Evolutionary conservation across 257 asterid species (phyloP).

Genomic region (Avicennia marina): DNA sequence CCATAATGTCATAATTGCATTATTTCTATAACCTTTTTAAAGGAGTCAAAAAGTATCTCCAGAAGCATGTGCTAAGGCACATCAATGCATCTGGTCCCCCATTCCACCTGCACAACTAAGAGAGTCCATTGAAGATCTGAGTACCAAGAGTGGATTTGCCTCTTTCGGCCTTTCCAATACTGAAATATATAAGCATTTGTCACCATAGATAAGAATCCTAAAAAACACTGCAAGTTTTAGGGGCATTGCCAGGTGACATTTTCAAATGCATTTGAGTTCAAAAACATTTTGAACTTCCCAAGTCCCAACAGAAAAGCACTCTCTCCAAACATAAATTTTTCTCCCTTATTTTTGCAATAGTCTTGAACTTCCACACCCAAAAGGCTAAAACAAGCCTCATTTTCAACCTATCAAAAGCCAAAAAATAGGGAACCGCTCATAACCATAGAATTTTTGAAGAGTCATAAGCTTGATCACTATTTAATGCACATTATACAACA

Average conservation of each 20-base stretch:
- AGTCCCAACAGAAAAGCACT: too few relatives aligned
- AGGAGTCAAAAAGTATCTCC: conserved; percentile 18
- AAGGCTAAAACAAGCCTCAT: too few relatives aligned
- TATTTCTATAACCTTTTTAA: background rate
- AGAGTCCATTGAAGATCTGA: background rate
- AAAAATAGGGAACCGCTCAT: too few relatives aligned
- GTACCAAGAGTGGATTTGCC: too few relatives aligned
- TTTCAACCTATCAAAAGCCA: too few relatives aligned
- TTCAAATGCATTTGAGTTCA: background rate
- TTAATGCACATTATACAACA: background rate
- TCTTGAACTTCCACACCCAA: too few relatives aligned
- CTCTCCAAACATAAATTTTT: too few relatives aligned
- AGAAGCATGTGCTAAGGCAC: conserved; percentile 43
- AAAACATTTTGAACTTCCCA: background rate
- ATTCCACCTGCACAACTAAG: conserved; percentile 53
- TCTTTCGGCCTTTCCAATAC: too few relatives aligned
- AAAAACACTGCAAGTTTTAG: background rate
- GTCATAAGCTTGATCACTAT: background rate
- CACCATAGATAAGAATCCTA: background rate
- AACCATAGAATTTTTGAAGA: too few relatives aligned
- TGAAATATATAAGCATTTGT: too few relatives aligned
- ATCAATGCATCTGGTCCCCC: conserved; percentile 50
- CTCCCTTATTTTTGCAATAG: too few relatives aligned
- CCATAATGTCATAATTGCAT: background rate
- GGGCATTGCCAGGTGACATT: background rate